phyloP scores from a whole-genome alignment of 352 stramenopile genomes.

The Phytopythium aichiense region DNA sequence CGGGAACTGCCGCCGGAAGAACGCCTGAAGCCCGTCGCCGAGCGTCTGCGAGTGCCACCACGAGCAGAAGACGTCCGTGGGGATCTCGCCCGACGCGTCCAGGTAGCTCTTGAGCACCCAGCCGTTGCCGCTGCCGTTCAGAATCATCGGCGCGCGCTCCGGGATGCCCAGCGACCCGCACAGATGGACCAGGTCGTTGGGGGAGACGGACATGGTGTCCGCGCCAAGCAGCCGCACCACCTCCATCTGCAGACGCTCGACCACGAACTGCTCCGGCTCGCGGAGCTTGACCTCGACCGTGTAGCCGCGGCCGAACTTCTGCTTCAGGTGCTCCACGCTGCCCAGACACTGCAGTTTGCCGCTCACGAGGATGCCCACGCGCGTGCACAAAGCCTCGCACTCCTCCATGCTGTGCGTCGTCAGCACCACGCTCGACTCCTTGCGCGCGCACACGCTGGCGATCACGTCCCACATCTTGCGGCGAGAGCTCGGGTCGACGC shows the following conservation, averaged over 20 bases:
- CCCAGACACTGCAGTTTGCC: slow-evolving; percentile 73
- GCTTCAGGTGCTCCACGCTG: slow-evolving; percentile 92
- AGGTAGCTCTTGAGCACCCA: slow-evolving; percentile 43
- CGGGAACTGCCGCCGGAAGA: too few species aligned
- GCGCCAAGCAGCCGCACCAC: slow-evolving; percentile 16
- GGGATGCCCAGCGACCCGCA: slow-evolving; percentile 31
- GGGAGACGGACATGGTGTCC: slow-evolving; percentile 24
- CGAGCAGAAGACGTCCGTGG: slow-evolving; percentile 46
- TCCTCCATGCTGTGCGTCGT: slow-evolving; percentile 94
- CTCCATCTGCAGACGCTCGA: too few species aligned
- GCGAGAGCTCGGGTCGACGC: slow-evolving; percentile 92
- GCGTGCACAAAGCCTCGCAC: slow-evolving; percentile 85
- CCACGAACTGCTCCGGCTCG: too few species aligned
- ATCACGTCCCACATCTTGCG: slow-evolving; percentile 91
- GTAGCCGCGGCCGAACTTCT: slow-evolving; percentile 94
- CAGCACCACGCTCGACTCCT: too few species aligned
- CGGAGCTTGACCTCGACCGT: slow-evolving; percentile 85
- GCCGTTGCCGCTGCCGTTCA: slow-evolving; percentile 32
- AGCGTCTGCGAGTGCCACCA: too few species aligned
- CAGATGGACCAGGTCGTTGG: slow-evolving; percentile 25
- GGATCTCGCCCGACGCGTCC: slow-evolving; percentile 34
- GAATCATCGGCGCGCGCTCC: slow-evolving; percentile 31
- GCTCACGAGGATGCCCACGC: slow-evolving; percentile 77
- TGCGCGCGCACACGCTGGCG: too few species aligned
- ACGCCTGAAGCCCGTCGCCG: too few species aligned